phyloP scores from a whole-genome alignment of 2,329 filamentous ascomycete genomes.

The Ramichloridium luteum region DNA sequence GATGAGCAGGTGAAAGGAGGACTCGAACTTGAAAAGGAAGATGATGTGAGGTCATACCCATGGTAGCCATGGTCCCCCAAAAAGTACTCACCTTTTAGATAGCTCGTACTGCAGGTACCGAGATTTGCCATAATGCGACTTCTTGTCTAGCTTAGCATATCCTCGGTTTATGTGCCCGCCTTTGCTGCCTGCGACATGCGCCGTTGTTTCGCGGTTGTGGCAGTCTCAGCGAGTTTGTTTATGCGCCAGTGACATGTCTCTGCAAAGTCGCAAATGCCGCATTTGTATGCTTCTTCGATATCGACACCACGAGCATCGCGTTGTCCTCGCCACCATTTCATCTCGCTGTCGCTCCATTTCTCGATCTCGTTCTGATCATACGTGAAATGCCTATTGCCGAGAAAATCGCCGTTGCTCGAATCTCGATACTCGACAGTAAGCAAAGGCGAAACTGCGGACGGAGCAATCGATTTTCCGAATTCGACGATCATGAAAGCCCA shows the following conservation, averaged over 20 bases:
- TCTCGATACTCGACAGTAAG: constrained; percentile 46
- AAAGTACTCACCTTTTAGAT: too few species aligned
- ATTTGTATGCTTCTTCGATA: constrained; percentile 82
- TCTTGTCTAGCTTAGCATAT: too few species aligned
- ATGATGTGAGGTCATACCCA: constrained; percentile 51
- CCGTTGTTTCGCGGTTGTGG: constrained; percentile 2
- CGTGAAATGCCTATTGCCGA: constrained; percentile 50
- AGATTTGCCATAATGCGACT: too few species aligned
- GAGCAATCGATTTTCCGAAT: constrained; percentile 33
- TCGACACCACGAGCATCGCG: constrained; percentile 61
- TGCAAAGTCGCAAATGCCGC: constrained; percentile 69
- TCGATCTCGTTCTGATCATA: constrained; percentile 55
- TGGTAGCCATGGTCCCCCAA: too few species aligned
- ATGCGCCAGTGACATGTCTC: constrained; percentile 68
- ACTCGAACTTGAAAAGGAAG: constrained; percentile 49
- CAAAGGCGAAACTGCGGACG: constrained; percentile 38
- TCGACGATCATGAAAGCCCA: constrained; percentile 54
- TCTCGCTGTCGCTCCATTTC: constrained; percentile 53
- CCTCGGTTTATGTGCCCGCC: too few species aligned
- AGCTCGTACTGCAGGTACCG: too few species aligned
- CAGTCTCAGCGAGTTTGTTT: constrained; percentile 51
- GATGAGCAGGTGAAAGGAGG: constrained; percentile 58
- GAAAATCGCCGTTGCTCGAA: constrained; percentile 34
- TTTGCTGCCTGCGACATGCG: too few species aligned
- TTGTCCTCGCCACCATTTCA: constrained; percentile 82